These are phyloP conservation scores for Gymnopilus dilepis DNA, from an alignment of 768 basidiomycete genomes.

Conservation along the genomic window DNA sequence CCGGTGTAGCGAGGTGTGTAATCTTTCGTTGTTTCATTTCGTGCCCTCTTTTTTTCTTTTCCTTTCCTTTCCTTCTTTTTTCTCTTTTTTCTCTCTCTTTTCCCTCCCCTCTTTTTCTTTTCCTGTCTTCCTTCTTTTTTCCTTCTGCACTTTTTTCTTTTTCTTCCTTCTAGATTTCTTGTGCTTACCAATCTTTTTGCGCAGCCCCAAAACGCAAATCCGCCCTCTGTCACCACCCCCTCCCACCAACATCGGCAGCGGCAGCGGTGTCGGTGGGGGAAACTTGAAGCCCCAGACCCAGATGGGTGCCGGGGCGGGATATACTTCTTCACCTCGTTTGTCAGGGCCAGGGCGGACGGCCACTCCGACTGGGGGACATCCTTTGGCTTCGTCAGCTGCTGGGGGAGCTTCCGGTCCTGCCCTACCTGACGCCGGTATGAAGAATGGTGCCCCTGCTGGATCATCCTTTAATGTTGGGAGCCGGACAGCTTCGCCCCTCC, in stretches of 20 bases:
- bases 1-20: conserved; percentile 27
- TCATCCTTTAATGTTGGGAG: conserved; percentile 28
- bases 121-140: no score
- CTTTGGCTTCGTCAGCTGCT: conserved; percentile 15
- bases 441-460: conserved; percentile 22
- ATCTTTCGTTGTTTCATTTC: no score
- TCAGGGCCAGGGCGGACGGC: conserved; percentile 28
- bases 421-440: conserved; percentile 19
- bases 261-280: no score
- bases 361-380: conserved; percentile 30
- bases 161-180: conserved; percentile 1
- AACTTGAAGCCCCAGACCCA: conserved; percentile 22
- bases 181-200: conserved; percentile 10
- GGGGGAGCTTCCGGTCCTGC: conserved; percentile 8
- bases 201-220: conserved; percentile 38
- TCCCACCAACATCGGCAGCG: conserved; percentile 21
- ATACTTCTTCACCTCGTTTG: conserved; percentile 30
- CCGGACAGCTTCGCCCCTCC: conserved; percentile 41
- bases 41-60: background rate
- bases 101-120: no score
- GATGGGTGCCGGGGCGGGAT: conserved; percentile 25
- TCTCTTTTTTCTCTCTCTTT: no score
- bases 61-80: no score
- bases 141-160: background rate
- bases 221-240: conserved; percentile 39